A percentile compares a stretch with the other conserved stretches of the same genome.
These are phyloP conservation scores for Podaxis sp. DNA, from an alignment of 768 basidiomycete species.

Conservation along the genomic window DNA sequence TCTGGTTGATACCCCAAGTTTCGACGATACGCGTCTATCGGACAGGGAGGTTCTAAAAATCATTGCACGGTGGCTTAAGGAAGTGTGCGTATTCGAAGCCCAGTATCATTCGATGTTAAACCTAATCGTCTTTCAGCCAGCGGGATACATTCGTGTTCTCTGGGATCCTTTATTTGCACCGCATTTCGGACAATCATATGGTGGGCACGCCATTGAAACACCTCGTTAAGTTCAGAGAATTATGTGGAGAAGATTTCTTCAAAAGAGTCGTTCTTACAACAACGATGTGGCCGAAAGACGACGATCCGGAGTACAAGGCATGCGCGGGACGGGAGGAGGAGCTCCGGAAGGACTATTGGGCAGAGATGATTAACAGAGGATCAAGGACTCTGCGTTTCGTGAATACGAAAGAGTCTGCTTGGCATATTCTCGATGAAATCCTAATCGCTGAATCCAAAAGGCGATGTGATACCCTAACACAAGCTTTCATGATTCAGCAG, in stretches of 20 bases:
- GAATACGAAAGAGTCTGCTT: not conserved
- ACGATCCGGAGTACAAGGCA: not conserved
- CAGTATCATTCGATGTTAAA: not conserved
- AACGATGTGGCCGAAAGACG: not conserved
- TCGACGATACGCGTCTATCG: not conserved
- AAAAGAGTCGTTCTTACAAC: not conserved
- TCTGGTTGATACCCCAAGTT: not conserved
- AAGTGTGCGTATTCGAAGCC: not conserved
- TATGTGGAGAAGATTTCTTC: constrained; percentile 16
- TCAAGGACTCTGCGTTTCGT: not conserved
- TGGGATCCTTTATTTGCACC: constrained; percentile 15
- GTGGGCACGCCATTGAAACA: constrained; percentile 6
- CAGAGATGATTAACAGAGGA: not conserved
- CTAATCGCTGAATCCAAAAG: not conserved
- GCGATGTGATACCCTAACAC: not conserved
- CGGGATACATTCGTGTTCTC: not conserved
- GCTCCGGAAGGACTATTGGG: not conserved
- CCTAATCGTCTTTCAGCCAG: not conserved
- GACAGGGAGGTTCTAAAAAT: not conserved
- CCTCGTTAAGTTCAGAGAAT: constrained; percentile 17
- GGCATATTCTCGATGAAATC: not conserved
- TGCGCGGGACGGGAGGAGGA: not conserved
- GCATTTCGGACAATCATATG: constrained; percentile 14
- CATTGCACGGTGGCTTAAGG: not conserved
- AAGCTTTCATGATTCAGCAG: not conserved